Evolutionary conservation across 2,329 filamentous ascomycete genomes (phyloP), one percentile per base, ranked within the genome.

Genomic region (Albophoma yamanashiensis): DNA sequence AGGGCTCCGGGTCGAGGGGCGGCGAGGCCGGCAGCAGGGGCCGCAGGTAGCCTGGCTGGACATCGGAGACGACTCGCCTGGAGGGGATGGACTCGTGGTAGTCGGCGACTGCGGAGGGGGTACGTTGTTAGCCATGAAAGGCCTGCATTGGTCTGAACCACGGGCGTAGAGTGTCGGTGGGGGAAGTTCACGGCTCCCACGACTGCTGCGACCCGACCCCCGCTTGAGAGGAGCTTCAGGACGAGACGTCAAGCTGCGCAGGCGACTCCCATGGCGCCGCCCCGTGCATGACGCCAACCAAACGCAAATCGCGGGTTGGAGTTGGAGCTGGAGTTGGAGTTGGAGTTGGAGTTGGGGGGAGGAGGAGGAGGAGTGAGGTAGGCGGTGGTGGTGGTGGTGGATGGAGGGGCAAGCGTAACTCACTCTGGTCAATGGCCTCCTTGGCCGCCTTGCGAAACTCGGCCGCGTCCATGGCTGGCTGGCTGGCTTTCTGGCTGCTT

Each of bases 31-130:
- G 93, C 27, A 97, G 84, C 8, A 94, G 82, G 55, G 89, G 87
- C 56, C 86, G 84, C 12, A 97, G 84, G 72, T 96, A 97, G 60
- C 93, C 93, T 0, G 93, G 93, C 61, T 88, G 78, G 57, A 97
- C 87, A 58, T 83, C 83, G 15, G 92, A 88, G 11, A 95, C 78
- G 43, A 96, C 92, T 55, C 84, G 84, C 22, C 85, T 85, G 2
- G 83, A 78, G 57, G 84, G 78, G 59, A 97, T 80, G 27, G 79
- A 89, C 63, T 92, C 86, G 70, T 94, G 93, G 78, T 97, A 96
- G 59, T 85, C 80, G 69, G 91, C 85, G 69, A 97, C 91, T 94
- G 68, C 15, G 43, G 93, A 67, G 14, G 45, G 40, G 22, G n/a
- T 31, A n/a, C n/a, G n/a, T n/a, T n/a, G 27, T 31, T 31, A 31